These are phyloP conservation scores for Arthrobotrys megalospora DNA, from an alignment of 2,329 filamentous ascomycete species.

Conservation along the genomic window DNA sequence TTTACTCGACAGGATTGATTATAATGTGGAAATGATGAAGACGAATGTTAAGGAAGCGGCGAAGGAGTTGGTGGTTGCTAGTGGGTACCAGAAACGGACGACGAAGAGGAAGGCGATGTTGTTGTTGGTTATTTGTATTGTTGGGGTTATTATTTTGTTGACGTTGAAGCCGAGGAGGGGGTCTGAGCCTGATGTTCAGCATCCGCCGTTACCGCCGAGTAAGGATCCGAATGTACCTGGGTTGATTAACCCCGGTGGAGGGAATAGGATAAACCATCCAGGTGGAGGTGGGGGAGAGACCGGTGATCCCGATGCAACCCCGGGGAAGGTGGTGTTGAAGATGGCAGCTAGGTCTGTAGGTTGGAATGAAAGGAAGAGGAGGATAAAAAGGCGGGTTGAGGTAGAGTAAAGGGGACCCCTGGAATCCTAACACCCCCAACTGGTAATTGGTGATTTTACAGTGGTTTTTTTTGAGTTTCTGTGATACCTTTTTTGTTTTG, in stretches of 20 bases:
- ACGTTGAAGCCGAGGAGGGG: conserved; percentile 80
- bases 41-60: conserved; percentile 92
- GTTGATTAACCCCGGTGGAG: conserved; percentile 55
- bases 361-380: conserved; percentile 6
- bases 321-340: conserved; percentile 13
- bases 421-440: neutral
- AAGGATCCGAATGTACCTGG: conserved; percentile 49
- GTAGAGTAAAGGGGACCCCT: neutral
- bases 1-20: conserved; percentile 94
- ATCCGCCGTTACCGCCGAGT: conserved; percentile 49
- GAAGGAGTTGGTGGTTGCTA: conserved; percentile 89
- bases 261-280: conserved; percentile 59
- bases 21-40: conserved; percentile 97
- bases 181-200: conserved; percentile 9
- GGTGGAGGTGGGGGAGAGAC: conserved; percentile 33
- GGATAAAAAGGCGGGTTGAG: conserved; percentile 13
- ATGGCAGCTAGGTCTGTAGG: conserved; percentile 20
- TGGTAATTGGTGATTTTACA: too few relatives aligned
- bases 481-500: neutral
- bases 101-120: conserved; percentile 95
- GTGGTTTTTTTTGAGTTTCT: too few relatives aligned
- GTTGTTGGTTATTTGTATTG: conserved; percentile 85
- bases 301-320: conserved; percentile 48
- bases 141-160: conserved; percentile 87
- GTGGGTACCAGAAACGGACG: conserved; percentile 87